phyloP scores from a whole-genome alignment of 2,329 filamentous ascomycete species.

The Daldinia sp. region DNA sequence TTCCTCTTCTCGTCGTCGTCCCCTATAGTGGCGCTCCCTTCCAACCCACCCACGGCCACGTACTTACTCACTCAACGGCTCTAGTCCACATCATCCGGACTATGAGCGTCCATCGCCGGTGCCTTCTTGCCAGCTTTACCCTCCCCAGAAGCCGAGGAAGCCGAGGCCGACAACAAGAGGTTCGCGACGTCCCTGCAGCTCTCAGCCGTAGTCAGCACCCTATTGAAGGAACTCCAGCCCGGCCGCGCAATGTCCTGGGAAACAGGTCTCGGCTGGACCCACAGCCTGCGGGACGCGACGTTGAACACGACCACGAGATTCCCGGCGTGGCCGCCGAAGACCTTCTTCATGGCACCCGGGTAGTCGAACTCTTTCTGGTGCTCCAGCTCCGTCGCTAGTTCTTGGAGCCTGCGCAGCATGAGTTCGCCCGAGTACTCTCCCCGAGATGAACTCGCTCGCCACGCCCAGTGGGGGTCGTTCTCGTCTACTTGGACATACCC shows the following conservation, averaged over 20 bases:
- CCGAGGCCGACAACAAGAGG: no score
- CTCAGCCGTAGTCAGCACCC: neutral
- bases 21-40: neutral
- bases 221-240: neutral
- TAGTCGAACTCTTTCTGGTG: neutral
- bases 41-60: constrained; percentile 5
- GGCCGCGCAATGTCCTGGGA: neutral
- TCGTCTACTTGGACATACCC: neutral
- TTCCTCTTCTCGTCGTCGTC: neutral
- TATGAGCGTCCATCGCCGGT: neutral
- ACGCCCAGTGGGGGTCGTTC: no score
- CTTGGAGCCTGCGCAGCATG: neutral
- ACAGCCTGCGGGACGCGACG: neutral
- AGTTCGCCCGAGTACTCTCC: neutral
- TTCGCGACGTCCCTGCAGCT: neutral
- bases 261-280: neutral
- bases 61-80: neutral
- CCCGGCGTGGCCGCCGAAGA: neutral
- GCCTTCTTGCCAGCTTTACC: no score
- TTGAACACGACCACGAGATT: neutral
- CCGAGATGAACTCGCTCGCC: neutral
- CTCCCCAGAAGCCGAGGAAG: no score
- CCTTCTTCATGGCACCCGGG: neutral
- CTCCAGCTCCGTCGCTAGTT: neutral
- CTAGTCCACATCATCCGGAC: neutral